Conservation (phyloP, 176 grass and related monocot species). For the Pontederia crassipes region DNA sequence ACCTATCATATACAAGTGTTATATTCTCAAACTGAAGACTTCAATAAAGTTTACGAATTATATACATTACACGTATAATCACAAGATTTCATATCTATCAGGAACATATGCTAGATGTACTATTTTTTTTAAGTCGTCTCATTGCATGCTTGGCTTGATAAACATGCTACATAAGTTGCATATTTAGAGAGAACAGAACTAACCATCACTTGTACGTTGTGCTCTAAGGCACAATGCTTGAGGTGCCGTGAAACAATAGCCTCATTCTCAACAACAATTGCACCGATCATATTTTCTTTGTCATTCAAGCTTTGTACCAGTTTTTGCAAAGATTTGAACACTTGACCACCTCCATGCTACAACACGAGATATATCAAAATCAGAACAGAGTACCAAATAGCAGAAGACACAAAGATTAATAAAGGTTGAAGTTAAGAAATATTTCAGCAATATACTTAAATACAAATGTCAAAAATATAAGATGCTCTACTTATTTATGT, state of each 20-base stretch:
- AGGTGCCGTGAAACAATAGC: slow-evolving; percentile 66
- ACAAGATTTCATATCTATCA: no score
- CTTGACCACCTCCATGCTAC: slow-evolving; percentile 85
- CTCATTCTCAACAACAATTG: slow-evolving; percentile 68
- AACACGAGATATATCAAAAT: slow-evolving; percentile 12
- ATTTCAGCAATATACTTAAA: no score
- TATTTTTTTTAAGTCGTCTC: no score
- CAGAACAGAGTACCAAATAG: not conserved
- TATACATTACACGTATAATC: no score
- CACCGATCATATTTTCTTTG: slow-evolving; percentile 30
- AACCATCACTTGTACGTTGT: slow-evolving; percentile 62
- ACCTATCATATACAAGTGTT: no score
- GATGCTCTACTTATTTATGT: no score
- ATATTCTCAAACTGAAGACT: no score
- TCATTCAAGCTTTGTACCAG: slow-evolving; percentile 61
- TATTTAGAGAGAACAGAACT: slow-evolving; percentile 21
- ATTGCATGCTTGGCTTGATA: not conserved
- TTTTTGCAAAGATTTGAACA: slow-evolving; percentile 72
- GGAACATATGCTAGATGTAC: no score
- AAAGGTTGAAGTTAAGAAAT: no score
- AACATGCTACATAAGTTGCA: not conserved
- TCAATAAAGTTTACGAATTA: no score
- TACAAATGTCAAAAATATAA: no score
- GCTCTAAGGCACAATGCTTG: slow-evolving; percentile 50
- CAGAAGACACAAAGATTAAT: not conserved